Evolutionary conservation across 108 stramenopile genomes (phyloP).

Genomic region (Nitzschia sp.): DNA sequence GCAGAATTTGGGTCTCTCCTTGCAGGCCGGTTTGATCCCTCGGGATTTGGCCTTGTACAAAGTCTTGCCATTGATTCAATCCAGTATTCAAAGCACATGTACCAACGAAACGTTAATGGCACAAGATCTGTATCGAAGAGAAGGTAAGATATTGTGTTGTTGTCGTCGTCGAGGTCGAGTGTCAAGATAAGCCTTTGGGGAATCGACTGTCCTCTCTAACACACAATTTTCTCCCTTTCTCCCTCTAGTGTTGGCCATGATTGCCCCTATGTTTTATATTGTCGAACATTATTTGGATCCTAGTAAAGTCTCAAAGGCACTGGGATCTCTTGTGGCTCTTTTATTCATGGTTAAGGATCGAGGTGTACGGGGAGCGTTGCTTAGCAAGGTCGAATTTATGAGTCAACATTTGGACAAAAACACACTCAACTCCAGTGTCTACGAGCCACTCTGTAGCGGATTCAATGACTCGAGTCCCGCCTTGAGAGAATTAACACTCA

Average conservation of each 20-base stretch:
- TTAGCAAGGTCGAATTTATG: constrained; percentile 64
- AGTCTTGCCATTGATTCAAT: constrained; percentile 69
- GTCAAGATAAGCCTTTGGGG: neutral
- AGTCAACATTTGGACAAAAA: constrained; percentile 60
- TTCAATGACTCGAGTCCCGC: constrained; percentile 80
- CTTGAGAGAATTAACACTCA: constrained; percentile 86
- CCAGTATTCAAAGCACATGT: constrained; percentile 44
- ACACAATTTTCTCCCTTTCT: neutral
- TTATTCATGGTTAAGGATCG: constrained; percentile 85
- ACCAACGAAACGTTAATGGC: constrained; percentile 61
- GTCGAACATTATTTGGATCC: constrained; percentile 58
- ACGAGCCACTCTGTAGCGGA: constrained; percentile 88
- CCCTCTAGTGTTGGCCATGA: constrained; percentile 52
- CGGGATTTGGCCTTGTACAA: constrained; percentile 62
- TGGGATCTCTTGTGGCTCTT: constrained; percentile 61
- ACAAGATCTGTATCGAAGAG: constrained; percentile 80
- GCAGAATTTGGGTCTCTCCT: constrained; percentile 50
- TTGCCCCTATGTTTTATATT: constrained; percentile 71
- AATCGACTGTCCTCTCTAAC: too few species aligned
- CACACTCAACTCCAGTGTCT: constrained; percentile 69
- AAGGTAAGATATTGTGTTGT: constrained; percentile 34
- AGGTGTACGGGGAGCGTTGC: constrained; percentile 76
- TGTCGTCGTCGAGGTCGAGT: neutral
- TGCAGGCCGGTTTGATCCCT: constrained; percentile 51
- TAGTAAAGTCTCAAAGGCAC: constrained; percentile 48